Base-by-base conservation (phyloP, 768 basidiomycete species). In the Macrocybe gigantea region DNA sequence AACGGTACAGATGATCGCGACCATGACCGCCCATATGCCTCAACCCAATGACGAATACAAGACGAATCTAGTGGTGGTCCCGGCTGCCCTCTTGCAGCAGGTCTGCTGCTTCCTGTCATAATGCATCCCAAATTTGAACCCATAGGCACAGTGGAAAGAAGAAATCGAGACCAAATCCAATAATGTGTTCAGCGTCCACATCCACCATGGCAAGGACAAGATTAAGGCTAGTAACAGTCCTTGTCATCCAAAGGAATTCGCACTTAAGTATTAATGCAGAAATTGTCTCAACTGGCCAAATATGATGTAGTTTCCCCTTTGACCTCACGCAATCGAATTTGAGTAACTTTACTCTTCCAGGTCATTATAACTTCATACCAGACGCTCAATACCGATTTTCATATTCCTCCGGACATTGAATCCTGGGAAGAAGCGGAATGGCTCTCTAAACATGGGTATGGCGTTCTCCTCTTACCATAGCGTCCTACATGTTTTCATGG, bases 1-100 rank as follows among this genome's bases (percentile, higher is more conserved):
- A 66, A 87, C 85, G 6, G 80, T 88, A 1, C 85, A 88, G 59
- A 83, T 85, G 79, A 88, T 91, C 41, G 88, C 88, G 3, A 79
- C 80, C 0, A 88, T 91, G 79, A 78, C 74, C 13, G 73, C 73
- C 58, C 87, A 89, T 55, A 71, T 72, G 56, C 80, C 86, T 0
- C 58, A 59, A 0, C 54, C 60, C 0, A 67, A 77, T 30, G 76
- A 78, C 12, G 63, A 70, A 12, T 53, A 57, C 46, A 73, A 73
- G 40, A 79, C 79, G 0, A 90, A 83, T 7, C 76, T 91, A 2
- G 76, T 92, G 45, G 76, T 92, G 13, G 87, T 88, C 2, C 88
- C 86, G 1, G 78, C 86, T 0, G 87, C 87, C 5, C 71, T 93
- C 31, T 69, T 91, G 10, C 71, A 78, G 35, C 88, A 90, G 69